Percentiles rank a stretch among this genome's conserved stretches.
Conservation (phyloP, 2,329 filamentous ascomycete species). For the Exophiala alcalophila region DNA sequence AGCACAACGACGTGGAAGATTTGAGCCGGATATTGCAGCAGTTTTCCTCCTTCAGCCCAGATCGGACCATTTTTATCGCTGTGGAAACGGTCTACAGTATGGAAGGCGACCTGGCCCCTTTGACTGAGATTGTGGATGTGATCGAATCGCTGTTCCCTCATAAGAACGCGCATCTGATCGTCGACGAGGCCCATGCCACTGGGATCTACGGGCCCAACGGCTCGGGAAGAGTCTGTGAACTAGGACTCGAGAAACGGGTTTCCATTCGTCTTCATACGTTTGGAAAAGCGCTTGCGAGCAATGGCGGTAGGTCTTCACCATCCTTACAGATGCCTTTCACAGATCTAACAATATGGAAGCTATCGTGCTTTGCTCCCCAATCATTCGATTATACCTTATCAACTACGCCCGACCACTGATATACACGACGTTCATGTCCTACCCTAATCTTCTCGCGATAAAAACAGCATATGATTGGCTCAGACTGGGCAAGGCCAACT, state of each 20-base stretch:
- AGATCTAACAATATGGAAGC: constrained; percentile 45
- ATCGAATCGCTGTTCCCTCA: constrained; percentile 56
- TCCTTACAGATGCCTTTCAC: neutral
- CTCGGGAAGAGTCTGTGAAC: constrained; percentile 47
- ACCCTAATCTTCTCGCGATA: constrained; percentile 59
- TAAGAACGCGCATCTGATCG: constrained; percentile 55
- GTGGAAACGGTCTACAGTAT: constrained; percentile 76
- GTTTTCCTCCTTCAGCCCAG: neutral
- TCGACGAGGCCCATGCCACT: constrained; percentile 57
- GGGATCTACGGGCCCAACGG: constrained; percentile 52
- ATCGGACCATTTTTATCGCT: constrained; percentile 61
- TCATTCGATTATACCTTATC: constrained; percentile 63
- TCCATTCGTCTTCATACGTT: constrained; percentile 53
- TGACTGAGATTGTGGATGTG: constrained; percentile 58
- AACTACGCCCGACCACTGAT: constrained; percentile 75
- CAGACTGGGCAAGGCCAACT: constrained; percentile 47
- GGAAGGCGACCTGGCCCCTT: constrained; percentile 71
- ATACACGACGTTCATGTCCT: constrained; percentile 68
- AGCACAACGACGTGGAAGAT: constrained; percentile 45
- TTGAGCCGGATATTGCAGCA: constrained; percentile 40
- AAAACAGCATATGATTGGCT: constrained; percentile 58
- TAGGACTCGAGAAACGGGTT: constrained; percentile 51
- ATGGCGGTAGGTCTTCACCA: constrained; percentile 56
- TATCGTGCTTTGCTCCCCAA: constrained; percentile 60
- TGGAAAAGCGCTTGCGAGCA: constrained; percentile 56